phyloP scores from a whole-genome alignment of 1,284 basidiomycete genomes.

The Ustilago loliicola region DNA sequence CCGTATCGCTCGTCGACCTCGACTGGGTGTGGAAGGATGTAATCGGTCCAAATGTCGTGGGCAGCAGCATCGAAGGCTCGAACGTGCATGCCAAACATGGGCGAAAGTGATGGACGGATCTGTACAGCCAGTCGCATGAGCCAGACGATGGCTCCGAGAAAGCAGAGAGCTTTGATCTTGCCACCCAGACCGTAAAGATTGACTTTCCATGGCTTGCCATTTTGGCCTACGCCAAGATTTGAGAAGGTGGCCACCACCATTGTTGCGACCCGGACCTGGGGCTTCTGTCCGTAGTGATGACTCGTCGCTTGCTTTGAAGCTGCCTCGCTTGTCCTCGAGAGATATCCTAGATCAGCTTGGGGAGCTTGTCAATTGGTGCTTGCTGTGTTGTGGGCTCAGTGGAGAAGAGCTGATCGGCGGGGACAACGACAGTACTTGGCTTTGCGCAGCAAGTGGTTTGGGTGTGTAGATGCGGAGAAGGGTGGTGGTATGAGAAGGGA shows the following conservation, averaged over 20 bases:
- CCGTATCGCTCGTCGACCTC: conserved; percentile 46
- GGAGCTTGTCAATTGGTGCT: too few relatives aligned
- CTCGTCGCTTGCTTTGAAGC: neutral
- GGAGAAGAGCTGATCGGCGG: neutral
- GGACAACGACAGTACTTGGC: too few relatives aligned
- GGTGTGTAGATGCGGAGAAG: neutral
- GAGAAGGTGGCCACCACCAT: conserved; percentile 27
- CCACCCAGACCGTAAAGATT: conserved; percentile 8
- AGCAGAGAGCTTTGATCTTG: conserved; percentile 26
- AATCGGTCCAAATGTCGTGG: conserved; percentile 44
- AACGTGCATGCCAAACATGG: conserved; percentile 29
- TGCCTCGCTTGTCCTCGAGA: too few relatives aligned
- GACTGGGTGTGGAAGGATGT: conserved; percentile 40
- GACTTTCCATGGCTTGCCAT: conserved; percentile 5
- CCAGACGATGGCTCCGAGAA: conserved; percentile 19
- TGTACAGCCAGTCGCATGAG: conserved; percentile 22
- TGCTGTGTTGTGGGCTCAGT: neutral
- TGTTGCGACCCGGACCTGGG: neutral
- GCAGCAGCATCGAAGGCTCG: conserved; percentile 36
- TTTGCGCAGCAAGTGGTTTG: too few relatives aligned
- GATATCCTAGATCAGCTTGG: too few relatives aligned
- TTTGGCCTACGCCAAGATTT: conserved; percentile 4
- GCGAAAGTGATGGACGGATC: conserved; percentile 38
- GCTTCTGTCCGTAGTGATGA: neutral
- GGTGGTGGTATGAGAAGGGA: neutral